Base-by-base conservation (phyloP, 2,329 filamentous ascomycete genomes). In the Aureobasidium melanogenum region DNA sequence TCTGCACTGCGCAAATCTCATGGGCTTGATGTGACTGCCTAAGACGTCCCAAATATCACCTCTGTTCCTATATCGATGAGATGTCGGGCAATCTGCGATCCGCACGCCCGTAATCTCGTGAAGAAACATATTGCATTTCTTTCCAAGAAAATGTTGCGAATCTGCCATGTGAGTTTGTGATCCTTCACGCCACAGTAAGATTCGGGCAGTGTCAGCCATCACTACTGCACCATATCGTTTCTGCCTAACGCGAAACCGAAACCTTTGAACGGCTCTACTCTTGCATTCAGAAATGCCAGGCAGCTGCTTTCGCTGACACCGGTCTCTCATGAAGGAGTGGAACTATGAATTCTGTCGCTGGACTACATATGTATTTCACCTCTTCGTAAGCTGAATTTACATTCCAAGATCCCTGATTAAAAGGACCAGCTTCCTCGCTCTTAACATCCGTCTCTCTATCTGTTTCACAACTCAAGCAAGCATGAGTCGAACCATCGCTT, bases 401-500 rank as follows among this genome's bases (percentile, higher is more conserved):
- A n/a, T 17, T 8, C 28, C 6, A 30, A 17, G 17, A 5, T 36
- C n/a, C n/a, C 10, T 15, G 5, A 24, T n/a, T 28, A 34, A 19
- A 19, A n/a, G n/a, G n/a, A n/a, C n/a, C n/a, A n/a, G n/a, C n/a
- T n/a, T n/a, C n/a, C n/a, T n/a, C n/a, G n/a, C n/a, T n/a, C n/a
- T n/a, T n/a, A 5, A n/a, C 14, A 22, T 7, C 8, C 12, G 14
- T 41, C 10, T 41, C 22, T 19, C 22, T 17, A 6, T n/a, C 15
- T 39, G 19, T 14, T n/a, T 6, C 8, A 30, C 4, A 2, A 5
- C 24, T 7, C 12, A 5, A 30, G 2, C 7, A 14, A 46, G 14
- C 5, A 63, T 55, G 34, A 61, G 46, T 14, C 69, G 62, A 52
- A 77, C 74, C 34, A 67, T 81, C 59, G 77, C 78, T 43, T 81